phyloP scores from a whole-genome alignment of 169 alveolate species.

The Plasmodium blacklocki region DNA sequence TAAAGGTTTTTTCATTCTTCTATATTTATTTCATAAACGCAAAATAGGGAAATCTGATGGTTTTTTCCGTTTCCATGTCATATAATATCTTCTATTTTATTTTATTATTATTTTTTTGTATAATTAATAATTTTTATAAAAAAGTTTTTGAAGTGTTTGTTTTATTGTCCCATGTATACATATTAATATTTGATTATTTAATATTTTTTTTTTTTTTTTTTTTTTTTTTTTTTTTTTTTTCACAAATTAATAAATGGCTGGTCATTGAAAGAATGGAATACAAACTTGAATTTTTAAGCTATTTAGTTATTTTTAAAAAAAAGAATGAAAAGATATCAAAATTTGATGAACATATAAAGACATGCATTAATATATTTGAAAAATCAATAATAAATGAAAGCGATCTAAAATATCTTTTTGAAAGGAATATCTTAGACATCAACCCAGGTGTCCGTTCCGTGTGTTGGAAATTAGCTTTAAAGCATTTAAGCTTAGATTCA shows the following conservation, averaged over 20 bases:
- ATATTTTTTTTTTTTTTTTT: neutral
- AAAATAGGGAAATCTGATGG: too few species aligned
- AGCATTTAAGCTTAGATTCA: constrained; percentile 68
- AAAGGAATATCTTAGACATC: constrained; percentile 66
- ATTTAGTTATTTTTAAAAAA: constrained; percentile 57
- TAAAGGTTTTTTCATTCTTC: too few species aligned
- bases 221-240: neutral
- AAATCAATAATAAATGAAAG: constrained; percentile 53
- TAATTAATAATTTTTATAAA: neutral
- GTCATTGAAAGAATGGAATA: constrained; percentile 52
- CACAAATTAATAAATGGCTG: neutral
- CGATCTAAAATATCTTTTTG: constrained; percentile 57
- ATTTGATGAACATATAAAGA: constrained; percentile 67
- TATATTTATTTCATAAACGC: too few species aligned
- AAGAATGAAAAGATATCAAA: constrained; percentile 69
- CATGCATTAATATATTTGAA: constrained; percentile 73
- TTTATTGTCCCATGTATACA: neutral
- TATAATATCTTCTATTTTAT: too few species aligned
- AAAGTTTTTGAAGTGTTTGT: neutral
- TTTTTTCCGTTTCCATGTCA: too few species aligned
- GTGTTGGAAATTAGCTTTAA: constrained; percentile 75
- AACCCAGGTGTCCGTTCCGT: constrained; percentile 73
- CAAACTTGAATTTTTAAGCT: constrained; percentile 62
- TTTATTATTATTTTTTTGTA: too few species aligned
- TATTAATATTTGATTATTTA: neutral